Evolutionary conservation across 2,329 filamentous ascomycete species (phyloP), one percentile per base, ranked within the genome.

Genomic region (Paracoccidioides lutzii): DNA sequence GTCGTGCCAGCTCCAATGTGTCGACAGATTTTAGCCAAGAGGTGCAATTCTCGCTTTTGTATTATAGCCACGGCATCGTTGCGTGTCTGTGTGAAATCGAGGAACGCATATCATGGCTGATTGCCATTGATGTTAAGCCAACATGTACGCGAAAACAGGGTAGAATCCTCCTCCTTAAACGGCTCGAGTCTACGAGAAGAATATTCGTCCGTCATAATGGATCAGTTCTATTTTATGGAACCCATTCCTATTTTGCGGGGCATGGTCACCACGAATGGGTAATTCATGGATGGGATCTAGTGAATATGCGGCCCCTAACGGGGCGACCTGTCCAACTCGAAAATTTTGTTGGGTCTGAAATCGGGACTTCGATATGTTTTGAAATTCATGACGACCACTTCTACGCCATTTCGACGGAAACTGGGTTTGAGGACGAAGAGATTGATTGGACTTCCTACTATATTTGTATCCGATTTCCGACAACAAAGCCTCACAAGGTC

Each of bases 391-490:
- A 81, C 41, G 77, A 74, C 8, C 75, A 81, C 61, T 81, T 90
- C 43, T 90, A 90, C 61, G 83, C 79, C 0, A 70, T 90, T 5
- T 86, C 85, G 0, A 90, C 82, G 59, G 78, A 83, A 60, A 78
- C 78, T 1, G 76, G 77, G 3, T 79, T 81, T 53, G 79, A 84
- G 56, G 75, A 80, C 0, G 80, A 85, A 57, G 81, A 85, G 56
- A 74, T 80, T 4, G 79, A 85, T 56, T 85, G 81, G 78, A 81
- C 80, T 0, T 87, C 83, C 0, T 85, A 81, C 64, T 90, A 89
- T 64, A 77, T 82, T 56, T 85, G 81, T 65, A 73, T 82, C 46
- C 79, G 83, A 8, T 81, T 88, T 57, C 79, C 78, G 0, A 71
- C 88, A 5, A 57, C 61, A 6, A 63, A 73, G 37, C 65, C 71